Evolutionary conservation across 148 eudicot species (phyloP), one percentile per base, ranked within the genome.

Genomic region (Chenopodium formosanum): DNA sequence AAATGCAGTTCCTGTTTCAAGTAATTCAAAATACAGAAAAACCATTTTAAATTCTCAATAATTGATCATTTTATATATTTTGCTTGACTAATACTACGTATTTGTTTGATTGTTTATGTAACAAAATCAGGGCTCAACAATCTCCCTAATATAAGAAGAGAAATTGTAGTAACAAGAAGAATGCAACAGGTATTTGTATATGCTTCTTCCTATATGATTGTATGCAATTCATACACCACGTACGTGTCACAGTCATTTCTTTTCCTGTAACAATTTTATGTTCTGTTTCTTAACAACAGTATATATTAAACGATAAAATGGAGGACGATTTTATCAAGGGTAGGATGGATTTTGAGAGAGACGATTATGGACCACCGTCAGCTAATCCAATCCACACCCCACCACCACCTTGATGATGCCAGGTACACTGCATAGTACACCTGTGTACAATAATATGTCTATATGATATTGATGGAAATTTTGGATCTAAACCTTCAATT

Each of bases 351-450:
- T 46, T 88, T 20, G 88, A 87, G 81, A 82, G 31, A 37, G 84
- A 88, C 31, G 92, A 90, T 58, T 90, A 90, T 84, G 81, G 85
- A 69, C 85, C 86, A 12, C 80, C 92, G 0, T 84, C 87, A 47
- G 79, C 92, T 11, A 90, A 90, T 78, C 89, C 86, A 23, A 75
- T 62, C 48, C 92, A 90, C 77, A 88, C 91, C 53, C 92, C 92
- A 32, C 89, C 87, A 71, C 90, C 89, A 34, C 82, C 63, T 73
- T 46, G 23, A 14, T 85, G 80, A 82, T 78, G n/a, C 44, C 81
- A 50, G 25, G 52, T 72, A 62, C n/a, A 50, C 74, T 19, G 52
- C 53, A 50, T 75, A 8, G 32, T 50, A 76, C 44, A 11, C 56
- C 70, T 25, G 23, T 31, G 65, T 50, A 69, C 44, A 37, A 37